Percentiles rank a stretch among this genome's conserved stretches.
phyloP scores from a whole-genome alignment of 2,329 filamentous ascomycete species.

The Penicillium crustosum region DNA sequence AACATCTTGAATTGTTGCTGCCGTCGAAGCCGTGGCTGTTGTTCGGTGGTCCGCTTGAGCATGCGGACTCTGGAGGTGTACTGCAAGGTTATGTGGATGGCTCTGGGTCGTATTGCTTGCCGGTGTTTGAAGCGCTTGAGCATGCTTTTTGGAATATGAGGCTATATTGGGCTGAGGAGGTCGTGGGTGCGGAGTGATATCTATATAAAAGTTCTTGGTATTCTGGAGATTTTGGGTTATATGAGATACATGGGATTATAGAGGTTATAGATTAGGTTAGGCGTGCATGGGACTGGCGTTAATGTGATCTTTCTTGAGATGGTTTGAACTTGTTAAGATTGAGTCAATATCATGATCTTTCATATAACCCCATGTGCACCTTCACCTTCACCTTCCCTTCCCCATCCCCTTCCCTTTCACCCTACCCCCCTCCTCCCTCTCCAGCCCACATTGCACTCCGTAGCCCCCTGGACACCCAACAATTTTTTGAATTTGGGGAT shows the following conservation, averaged over 20 bases:
- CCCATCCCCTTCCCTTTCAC: too few species aligned
- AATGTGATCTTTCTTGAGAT: too few species aligned
- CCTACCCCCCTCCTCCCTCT: background rate
- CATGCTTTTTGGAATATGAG: slow-evolving; percentile 42
- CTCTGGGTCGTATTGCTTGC: slow-evolving; percentile 28
- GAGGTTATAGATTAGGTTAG: background rate
- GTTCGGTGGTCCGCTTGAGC: slow-evolving; percentile 53
- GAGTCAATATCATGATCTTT: background rate
- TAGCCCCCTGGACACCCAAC: background rate
- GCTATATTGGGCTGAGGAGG: slow-evolving; percentile 28
- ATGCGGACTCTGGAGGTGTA: slow-evolving; percentile 26
- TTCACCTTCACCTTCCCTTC: background rate
- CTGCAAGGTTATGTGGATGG: slow-evolving; percentile 22
- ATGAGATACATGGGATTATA: background rate
- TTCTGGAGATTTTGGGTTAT: background rate
- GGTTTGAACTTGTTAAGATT: background rate
- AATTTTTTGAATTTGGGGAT: background rate
- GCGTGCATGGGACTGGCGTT: background rate
- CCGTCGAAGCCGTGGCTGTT: slow-evolving; percentile 53
- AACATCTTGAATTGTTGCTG: slow-evolving; percentile 54
- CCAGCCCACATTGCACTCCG: background rate
- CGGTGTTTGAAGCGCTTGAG: slow-evolving; percentile 33
- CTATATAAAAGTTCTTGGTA: background rate
- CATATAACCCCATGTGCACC: background rate
- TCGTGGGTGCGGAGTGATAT: background rate